Percentiles rank a stretch among this genome's conserved stretches.
Evolutionary conservation across 331 rosid species (phyloP).

Genomic region (Dryas integrifolia): DNA sequence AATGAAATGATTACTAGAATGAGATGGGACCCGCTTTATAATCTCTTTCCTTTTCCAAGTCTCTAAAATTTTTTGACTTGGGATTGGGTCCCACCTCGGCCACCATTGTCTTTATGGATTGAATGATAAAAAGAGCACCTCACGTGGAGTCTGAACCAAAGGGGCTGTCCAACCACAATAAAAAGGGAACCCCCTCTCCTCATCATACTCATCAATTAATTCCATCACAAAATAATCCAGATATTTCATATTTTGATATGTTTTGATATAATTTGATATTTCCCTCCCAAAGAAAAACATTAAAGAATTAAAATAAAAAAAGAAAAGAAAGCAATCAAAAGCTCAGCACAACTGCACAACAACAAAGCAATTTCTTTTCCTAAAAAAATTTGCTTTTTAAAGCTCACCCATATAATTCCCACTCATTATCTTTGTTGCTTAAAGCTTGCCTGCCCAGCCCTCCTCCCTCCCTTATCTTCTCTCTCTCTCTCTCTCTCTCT

Average conservation of each 20-base stretch:
- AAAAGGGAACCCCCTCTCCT: slow-evolving; percentile 33
- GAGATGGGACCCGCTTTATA: slow-evolving; percentile 63
- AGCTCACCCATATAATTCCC: slow-evolving; percentile 90
- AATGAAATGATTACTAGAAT: slow-evolving; percentile 89
- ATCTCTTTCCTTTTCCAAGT: slow-evolving; percentile 72
- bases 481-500: slow-evolving; percentile 17
- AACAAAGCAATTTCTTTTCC: slow-evolving; percentile 49
- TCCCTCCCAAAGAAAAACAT: background rate
- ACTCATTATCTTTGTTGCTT: slow-evolving; percentile 91
- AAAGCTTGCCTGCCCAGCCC: slow-evolving; percentile 55
- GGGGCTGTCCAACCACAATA: slow-evolving; percentile 84
- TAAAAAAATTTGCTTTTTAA: slow-evolving; percentile 53
- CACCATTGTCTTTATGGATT: slow-evolving; percentile 97
- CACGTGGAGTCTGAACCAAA: slow-evolving; percentile 99
- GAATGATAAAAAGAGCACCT: slow-evolving; percentile 96
- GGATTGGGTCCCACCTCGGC: slow-evolving; percentile 83
- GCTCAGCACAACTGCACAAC: slow-evolving; percentile 36
- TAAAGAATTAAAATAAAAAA: background rate
- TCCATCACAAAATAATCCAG: background rate
- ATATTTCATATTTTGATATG: background rate
- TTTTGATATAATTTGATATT: background rate
- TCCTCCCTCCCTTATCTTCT: slow-evolving; percentile 30
- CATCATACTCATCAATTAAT: background rate
- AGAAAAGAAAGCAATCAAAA: slow-evolving; percentile 29
- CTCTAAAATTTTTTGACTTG: slow-evolving; percentile 88